These are phyloP conservation scores for Calonectria honghensis DNA, from an alignment of 2,329 filamentous ascomycete species.

Conservation along the genomic window DNA sequence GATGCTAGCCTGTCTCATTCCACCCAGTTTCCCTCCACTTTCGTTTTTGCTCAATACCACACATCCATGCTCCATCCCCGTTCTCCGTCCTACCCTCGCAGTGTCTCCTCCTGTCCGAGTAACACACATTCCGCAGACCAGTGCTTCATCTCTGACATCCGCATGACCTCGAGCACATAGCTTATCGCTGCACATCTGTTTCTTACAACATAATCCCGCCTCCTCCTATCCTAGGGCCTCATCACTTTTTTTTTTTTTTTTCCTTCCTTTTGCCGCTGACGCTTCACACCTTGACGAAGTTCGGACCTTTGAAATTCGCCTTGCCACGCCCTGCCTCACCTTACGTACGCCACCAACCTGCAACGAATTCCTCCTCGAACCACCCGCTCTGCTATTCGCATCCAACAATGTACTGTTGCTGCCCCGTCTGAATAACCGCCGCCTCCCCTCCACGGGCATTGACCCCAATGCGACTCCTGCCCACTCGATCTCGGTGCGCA, in stretches of 20 bases:
- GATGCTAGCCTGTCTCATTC: conserved; percentile 23
- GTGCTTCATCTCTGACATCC: conserved; percentile 9
- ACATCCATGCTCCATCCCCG: conserved; percentile 33
- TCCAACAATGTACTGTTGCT: conserved; percentile 48
- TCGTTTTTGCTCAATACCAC: conserved; percentile 24
- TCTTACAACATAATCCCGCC: background rate
- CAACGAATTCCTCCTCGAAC: conserved; percentile 37
- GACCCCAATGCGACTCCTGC: conserved; percentile 51
- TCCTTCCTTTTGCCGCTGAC: background rate
- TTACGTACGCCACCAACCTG: conserved; percentile 30
- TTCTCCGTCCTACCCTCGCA: conserved; percentile 29
- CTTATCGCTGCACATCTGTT: conserved; percentile 43
- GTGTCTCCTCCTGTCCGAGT: conserved; percentile 21
- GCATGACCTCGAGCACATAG: conserved; percentile 22
- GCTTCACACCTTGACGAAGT: background rate
- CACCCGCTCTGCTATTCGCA: background rate
- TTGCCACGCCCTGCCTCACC: background rate
- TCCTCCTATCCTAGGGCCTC: background rate
- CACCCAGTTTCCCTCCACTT: conserved; percentile 26
- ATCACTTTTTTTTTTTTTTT: background rate
- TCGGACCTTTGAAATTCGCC: background rate
- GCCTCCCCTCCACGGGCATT: conserved; percentile 30
- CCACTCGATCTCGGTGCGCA: conserved; percentile 49
- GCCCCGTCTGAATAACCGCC: conserved; percentile 46
- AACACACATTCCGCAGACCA: conserved; percentile 30